A percentile compares a stretch with the other conserved stretches of the same genome.
phyloP scores from a whole-genome alignment of 139 green algal species.

The Ostreobium quekettii region DNA sequence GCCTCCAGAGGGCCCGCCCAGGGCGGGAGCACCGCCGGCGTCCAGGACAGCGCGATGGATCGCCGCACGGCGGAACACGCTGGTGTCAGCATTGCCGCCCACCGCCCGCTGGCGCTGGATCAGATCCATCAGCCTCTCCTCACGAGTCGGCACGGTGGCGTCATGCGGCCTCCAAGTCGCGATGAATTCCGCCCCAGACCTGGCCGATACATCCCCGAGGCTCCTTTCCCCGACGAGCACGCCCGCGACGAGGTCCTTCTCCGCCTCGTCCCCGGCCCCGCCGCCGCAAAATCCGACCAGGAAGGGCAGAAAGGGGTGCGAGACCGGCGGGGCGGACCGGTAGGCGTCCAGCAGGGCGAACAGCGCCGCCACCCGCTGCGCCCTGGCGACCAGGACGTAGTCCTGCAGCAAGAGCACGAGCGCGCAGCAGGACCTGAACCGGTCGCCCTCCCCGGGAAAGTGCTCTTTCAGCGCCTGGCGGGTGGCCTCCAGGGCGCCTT shows the following conservation, averaged over 20 bases:
- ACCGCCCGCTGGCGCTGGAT: not conserved
- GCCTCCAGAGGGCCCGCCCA: not conserved
- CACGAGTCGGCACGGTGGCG: not conserved
- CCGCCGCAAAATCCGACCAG: not conserved
- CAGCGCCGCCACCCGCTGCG: not conserved
- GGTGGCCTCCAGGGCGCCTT: too few relatives aligned
- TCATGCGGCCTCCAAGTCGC: not conserved
- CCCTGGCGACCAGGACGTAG: not conserved
- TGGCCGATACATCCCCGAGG: not conserved
- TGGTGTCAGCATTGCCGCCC: not conserved
- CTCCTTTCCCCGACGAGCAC: not conserved
- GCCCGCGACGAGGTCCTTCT: not conserved
- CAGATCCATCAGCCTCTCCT: not conserved
- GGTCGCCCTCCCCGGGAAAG: not conserved
- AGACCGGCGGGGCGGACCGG: not conserved
- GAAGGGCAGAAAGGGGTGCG: constrained; percentile 2
- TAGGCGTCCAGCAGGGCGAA: not conserved
- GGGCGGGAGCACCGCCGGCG: not conserved
- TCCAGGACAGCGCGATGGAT: constrained; percentile 5
- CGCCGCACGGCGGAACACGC: not conserved
- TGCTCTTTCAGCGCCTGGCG: too few relatives aligned
- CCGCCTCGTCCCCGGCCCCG: not conserved
- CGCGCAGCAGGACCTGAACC: constrained; percentile 1
- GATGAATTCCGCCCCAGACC: not conserved
- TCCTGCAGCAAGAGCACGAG: not conserved